A percentile compares a stretch with the other conserved stretches of the same genome.
phyloP scores from a whole-genome alignment of 768 basidiomycete genomes.

The Tricholoma sp. region DNA sequence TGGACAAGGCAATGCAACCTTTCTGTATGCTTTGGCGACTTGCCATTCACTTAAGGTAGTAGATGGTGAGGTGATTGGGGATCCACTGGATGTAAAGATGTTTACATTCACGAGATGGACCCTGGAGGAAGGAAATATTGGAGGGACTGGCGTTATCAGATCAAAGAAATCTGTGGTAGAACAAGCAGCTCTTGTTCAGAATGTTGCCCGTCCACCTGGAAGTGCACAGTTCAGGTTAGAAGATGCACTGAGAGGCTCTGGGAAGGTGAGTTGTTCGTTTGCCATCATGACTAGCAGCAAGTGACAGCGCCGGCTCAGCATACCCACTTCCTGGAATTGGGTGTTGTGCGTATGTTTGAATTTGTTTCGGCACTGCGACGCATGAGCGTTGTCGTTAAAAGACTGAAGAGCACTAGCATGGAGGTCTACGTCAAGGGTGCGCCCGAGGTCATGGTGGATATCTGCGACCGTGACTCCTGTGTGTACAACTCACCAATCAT shows the following conservation, averaged over 20 bases:
- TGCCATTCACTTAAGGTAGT: constrained; percentile 95
- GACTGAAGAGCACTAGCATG: constrained; percentile 91
- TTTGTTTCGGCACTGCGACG: constrained; percentile 90
- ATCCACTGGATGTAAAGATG: constrained; percentile 97
- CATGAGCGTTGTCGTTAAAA: constrained; percentile 98
- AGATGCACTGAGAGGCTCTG: constrained; percentile 83
- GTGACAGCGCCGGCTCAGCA: constrained; percentile 46
- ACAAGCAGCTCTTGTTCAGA: constrained; percentile 90
- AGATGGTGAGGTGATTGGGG: constrained; percentile 84
- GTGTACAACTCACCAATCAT: constrained; percentile 24
- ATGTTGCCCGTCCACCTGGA: constrained; percentile 94
- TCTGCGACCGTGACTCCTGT: constrained; percentile 93
- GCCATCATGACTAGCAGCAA: neutral
- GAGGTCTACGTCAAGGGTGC: constrained; percentile 99
- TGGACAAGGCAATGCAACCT: constrained; percentile 68
- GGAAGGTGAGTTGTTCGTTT: constrained; percentile 49
- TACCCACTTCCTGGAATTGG: constrained; percentile 94
- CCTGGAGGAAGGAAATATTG: constrained; percentile 81
- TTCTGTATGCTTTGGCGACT: constrained; percentile 90
- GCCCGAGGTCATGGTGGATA: constrained; percentile 95
- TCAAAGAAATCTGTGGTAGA: constrained; percentile 55
- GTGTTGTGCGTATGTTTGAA: constrained; percentile 94
- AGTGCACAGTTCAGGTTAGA: constrained; percentile 85
- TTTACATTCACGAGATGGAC: constrained; percentile 97
- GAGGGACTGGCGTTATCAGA: constrained; percentile 69